Conservation (phyloP, 495 filamentous ascomycete species). For the Penicillium simplicissimum region DNA sequence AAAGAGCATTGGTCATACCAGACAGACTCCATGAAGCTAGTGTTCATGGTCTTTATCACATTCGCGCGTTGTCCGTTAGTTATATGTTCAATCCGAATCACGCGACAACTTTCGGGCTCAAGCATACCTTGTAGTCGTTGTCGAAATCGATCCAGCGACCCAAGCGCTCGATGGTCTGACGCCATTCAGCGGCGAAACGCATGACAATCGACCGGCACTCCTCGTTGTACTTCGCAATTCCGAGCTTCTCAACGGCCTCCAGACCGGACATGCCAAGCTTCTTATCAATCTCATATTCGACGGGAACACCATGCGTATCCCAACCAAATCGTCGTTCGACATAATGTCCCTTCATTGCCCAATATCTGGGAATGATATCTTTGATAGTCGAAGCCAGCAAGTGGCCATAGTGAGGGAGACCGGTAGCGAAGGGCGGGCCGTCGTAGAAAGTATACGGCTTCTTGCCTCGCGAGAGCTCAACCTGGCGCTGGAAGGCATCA, state of each 20-base stretch:
- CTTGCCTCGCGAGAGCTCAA: constrained; percentile 70
- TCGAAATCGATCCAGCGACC: constrained; percentile 99
- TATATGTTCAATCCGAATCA: not conserved
- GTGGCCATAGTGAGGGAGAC: constrained; percentile 93
- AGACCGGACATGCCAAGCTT: constrained; percentile 87
- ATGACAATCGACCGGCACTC: constrained; percentile 95
- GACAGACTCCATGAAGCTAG: constrained; percentile 90
- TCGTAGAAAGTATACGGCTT: constrained; percentile 70
- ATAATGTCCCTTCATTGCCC: constrained; percentile 95
- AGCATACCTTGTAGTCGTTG: constrained; percentile 86
- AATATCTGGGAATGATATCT: constrained; percentile 94
- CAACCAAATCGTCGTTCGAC: constrained; percentile 72
- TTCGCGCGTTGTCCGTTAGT: not conserved
- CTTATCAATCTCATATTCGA: constrained; percentile 99
- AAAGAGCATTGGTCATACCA: constrained; percentile 54
- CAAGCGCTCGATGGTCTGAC: constrained; percentile 81
- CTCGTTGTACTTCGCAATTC: constrained; percentile 87
- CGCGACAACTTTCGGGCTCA: not conserved
- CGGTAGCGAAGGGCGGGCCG: constrained; percentile 66
- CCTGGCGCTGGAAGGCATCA: constrained; percentile 78
- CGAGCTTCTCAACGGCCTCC: constrained; percentile 83
- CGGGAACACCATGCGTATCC: constrained; percentile 96
- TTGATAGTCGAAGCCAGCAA: constrained; percentile 95
- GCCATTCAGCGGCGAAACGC: constrained; percentile 88
- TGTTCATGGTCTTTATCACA: constrained; percentile 74